phyloP scores from a whole-genome alignment of 495 filamentous ascomycete species.

The Aspergillus leporis region DNA sequence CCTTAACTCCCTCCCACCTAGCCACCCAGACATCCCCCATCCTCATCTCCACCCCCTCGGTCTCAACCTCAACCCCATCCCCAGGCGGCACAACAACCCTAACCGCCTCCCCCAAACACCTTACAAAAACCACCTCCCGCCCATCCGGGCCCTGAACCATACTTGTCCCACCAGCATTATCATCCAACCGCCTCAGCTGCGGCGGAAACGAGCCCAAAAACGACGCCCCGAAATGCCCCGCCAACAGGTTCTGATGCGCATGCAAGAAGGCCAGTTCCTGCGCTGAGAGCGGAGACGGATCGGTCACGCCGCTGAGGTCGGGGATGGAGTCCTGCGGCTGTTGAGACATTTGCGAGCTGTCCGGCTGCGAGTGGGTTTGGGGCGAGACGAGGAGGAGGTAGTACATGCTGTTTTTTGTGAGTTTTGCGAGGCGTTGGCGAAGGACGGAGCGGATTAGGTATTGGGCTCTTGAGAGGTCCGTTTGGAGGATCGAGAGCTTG shows the following conservation, averaged over 20 bases:
- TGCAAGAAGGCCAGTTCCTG: conserved; percentile 76
- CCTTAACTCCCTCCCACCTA: conserved; percentile 79
- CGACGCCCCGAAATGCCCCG: conserved; percentile 75
- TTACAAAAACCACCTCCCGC: conserved; percentile 79
- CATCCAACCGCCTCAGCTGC: conserved; percentile 77
- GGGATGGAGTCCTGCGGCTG: conserved; percentile 41
- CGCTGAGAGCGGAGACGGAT: conserved; percentile 60
- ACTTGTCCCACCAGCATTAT: conserved; percentile 81
- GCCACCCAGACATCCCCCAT: conserved; percentile 87
- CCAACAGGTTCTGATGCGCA: conserved; percentile 77
- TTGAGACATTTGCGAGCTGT: too few relatives aligned
- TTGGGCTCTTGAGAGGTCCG: conserved; percentile 91
- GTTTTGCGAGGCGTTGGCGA: conserved; percentile 80
- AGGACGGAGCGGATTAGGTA: conserved; percentile 85
- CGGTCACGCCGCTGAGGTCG: conserved; percentile 30
- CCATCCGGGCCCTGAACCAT: conserved; percentile 90
- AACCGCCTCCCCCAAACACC: conserved; percentile 63
- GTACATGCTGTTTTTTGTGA: conserved; percentile 47
- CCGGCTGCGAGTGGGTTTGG: too few relatives aligned
- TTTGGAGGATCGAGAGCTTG: conserved; percentile 90
- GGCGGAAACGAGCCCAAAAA: conserved; percentile 82
- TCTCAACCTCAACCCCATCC: conserved; percentile 57
- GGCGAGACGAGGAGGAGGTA: conserved; percentile 39
- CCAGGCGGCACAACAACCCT: conserved; percentile 55
- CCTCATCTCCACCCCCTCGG: conserved; percentile 57